Percentiles rank a stretch among this genome's conserved stretches.
Evolutionary conservation across 495 filamentous ascomycete species (phyloP).

Genomic region (Cercophora samala): DNA sequence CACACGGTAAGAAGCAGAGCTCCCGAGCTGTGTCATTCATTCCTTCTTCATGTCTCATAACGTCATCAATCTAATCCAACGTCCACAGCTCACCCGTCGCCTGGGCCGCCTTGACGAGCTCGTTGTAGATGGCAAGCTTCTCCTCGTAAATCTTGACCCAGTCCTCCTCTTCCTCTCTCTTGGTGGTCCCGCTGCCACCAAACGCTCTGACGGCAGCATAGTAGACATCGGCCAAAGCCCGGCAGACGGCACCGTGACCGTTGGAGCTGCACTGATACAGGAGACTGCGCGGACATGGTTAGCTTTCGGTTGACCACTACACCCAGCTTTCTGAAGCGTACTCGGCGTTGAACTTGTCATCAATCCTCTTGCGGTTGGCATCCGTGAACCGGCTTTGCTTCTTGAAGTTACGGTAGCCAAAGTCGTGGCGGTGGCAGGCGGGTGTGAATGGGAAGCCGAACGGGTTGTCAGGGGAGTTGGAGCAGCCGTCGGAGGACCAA

Average conservation of each 20-base stretch:
- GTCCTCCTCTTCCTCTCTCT: constrained; percentile 28
- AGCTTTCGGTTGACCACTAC: too few species aligned
- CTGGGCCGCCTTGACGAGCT: constrained; percentile 32
- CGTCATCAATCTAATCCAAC: constrained; percentile 10
- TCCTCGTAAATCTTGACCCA: constrained; percentile 33
- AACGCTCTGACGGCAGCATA: constrained; percentile 45
- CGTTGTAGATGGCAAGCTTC: constrained; percentile 32
- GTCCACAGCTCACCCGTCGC: constrained; percentile 27
- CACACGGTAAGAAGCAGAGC: too few species aligned
- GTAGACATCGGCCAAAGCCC: constrained; percentile 42
- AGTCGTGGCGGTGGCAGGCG: constrained; percentile 49
- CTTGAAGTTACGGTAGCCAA: constrained; percentile 49
- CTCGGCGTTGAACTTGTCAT: constrained; percentile 45
- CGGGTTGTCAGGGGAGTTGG: constrained; percentile 42
- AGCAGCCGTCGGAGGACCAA: constrained; percentile 46
- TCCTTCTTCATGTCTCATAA: too few species aligned
- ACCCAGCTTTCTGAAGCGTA: too few species aligned
- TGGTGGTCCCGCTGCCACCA: constrained; percentile 28
- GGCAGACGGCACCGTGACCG: constrained; percentile 26
- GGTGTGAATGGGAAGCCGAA: constrained; percentile 44
- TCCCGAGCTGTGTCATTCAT: too few species aligned
- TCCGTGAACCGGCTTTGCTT: constrained; percentile 40
- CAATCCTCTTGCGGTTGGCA: constrained; percentile 33
- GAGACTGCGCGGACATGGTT: constrained; percentile 32
- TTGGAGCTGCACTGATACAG: constrained; percentile 32